phyloP scores from a whole-genome alignment of 495 filamentous ascomycete species.

The Penicillium desertorum region DNA sequence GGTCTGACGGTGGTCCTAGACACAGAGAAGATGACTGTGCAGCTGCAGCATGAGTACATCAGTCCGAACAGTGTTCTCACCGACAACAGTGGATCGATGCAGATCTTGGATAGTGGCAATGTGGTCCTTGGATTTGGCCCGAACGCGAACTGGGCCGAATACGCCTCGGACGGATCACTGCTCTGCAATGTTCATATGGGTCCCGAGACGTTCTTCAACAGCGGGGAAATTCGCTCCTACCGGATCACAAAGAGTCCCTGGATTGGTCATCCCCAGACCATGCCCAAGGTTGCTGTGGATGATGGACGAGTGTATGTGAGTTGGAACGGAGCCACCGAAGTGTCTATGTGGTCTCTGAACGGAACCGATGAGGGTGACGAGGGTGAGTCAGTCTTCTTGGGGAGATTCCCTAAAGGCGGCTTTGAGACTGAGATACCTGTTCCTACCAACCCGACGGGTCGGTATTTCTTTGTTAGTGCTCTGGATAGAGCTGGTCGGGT shows the following conservation, averaged over 20 bases:
- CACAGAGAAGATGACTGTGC: constrained; percentile 2
- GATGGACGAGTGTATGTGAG: constrained; percentile 19
- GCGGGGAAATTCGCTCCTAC: neutral
- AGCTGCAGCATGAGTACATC: neutral
- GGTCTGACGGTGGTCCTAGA: neutral
- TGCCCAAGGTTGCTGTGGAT: constrained; percentile 16
- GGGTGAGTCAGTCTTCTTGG: neutral
- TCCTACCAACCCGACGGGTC: neutral
- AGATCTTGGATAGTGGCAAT: constrained; percentile 6
- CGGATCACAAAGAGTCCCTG: constrained; percentile 2
- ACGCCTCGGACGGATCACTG: neutral
- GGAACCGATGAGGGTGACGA: neutral
- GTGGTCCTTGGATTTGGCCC: neutral
- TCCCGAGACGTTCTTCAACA: neutral
- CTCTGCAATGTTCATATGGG: constrained; percentile 3
- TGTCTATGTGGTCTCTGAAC: constrained; percentile 24
- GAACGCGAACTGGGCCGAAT: constrained; percentile 6
- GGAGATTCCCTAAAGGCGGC: neutral
- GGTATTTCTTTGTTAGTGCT: neutral
- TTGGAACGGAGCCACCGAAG: constrained; percentile 52
- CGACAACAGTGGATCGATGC: constrained; percentile 3
- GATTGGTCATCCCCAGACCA: neutral
- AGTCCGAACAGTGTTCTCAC: constrained; percentile 2
- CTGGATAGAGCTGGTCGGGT: neutral
- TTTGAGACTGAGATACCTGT: neutral